These are phyloP conservation scores for Pseudogymnoascus sp. DNA, from an alignment of 2,329 filamentous ascomycete species.

Conservation along the genomic window DNA sequence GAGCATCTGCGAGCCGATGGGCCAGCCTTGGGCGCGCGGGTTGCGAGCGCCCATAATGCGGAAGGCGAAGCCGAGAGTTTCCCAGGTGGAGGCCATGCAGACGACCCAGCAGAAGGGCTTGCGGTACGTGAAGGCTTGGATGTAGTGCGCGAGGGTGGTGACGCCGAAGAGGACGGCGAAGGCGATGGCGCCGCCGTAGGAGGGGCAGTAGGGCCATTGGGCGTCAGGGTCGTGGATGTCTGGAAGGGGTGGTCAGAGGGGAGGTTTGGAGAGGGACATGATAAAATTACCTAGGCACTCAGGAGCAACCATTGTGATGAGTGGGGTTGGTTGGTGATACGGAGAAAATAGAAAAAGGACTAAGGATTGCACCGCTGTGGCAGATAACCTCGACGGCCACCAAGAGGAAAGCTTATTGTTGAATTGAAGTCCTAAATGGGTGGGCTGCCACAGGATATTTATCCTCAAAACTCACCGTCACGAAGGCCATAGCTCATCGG, in stretches of 20 bases:
- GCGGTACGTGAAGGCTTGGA: constrained; percentile 27
- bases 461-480: neutral
- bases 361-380: neutral
- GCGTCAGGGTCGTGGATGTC: constrained; percentile 13
- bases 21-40: constrained; percentile 27
- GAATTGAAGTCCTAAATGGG: neutral
- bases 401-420: neutral
- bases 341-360: neutral
- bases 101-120: constrained; percentile 36
- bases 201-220: constrained; percentile 28
- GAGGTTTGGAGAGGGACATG: neutral
- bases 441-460: neutral
- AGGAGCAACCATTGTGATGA: neutral
- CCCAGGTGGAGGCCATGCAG: constrained; percentile 33
- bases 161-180: constrained; percentile 28
- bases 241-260: neutral
- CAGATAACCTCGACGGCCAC: neutral
- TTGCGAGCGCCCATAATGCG: constrained; percentile 25
- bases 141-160: constrained; percentile 22
- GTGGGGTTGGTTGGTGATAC: neutral
- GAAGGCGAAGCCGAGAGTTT: constrained; percentile 26
- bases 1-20: constrained; percentile 32
- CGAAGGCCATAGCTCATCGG: neutral
- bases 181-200: constrained; percentile 26
- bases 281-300: neutral